Percentiles rank a stretch among this genome's conserved stretches.
Evolutionary conservation across 78 protist species (phyloP).

Genomic region (Dictyostelium intermedium): DNA sequence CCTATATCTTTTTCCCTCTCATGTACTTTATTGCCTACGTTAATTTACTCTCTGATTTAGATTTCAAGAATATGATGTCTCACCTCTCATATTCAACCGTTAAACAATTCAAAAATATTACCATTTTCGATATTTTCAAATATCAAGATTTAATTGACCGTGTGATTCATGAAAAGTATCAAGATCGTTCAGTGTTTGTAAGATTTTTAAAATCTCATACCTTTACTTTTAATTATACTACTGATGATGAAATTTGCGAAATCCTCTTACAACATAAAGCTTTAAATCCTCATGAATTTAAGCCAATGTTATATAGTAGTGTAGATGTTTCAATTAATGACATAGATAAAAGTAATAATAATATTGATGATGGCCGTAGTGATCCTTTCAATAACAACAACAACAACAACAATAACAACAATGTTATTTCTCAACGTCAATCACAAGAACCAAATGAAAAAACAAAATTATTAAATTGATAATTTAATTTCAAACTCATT

Average conservation of each 20-base stretch:
- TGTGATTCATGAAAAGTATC: not conserved
- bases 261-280: not conserved
- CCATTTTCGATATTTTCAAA: not conserved
- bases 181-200: not conserved
- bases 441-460: not conserved
- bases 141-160: not conserved
- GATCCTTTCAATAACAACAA: not conserved
- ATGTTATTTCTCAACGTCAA: not conserved
- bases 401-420: not conserved
- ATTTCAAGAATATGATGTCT: conserved; percentile 4
- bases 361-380: not conserved
- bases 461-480: conserved; percentile 6
- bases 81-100: not conserved
- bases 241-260: not conserved
- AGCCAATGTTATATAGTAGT: not conserved
- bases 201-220: not conserved
- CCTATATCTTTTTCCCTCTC: not conserved
- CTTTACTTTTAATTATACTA: not conserved
- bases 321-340: not conserved
- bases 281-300: not conserved
- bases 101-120: not conserved
- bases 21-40: conserved; percentile 6
- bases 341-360: not conserved
- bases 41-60: not conserved
- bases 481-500: not conserved